Percentiles rank a stretch among this genome's conserved stretches.
These are phyloP conservation scores for Fusarium graminum DNA, from an alignment of 2,329 filamentous ascomycete species.

Conservation along the genomic window DNA sequence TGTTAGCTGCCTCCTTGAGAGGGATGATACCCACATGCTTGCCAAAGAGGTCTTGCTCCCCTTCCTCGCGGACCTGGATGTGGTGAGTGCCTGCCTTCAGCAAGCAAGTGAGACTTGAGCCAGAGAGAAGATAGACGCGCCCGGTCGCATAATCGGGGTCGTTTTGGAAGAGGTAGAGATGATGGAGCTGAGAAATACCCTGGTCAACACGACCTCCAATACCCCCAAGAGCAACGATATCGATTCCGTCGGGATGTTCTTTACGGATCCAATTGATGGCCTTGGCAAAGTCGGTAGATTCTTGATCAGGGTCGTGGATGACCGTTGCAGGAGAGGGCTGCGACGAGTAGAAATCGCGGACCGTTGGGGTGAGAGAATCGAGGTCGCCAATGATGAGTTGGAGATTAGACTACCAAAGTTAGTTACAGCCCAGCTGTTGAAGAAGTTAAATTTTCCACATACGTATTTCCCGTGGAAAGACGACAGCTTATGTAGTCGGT, in stretches of 20 bases:
- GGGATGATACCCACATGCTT: slow-evolving; percentile 90
- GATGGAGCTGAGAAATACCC: slow-evolving; percentile 87
- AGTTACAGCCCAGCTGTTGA: background rate
- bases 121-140: slow-evolving; percentile 82
- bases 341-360: slow-evolving; percentile 75
- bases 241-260: slow-evolving; percentile 54
- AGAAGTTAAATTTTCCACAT: slow-evolving; percentile 34
- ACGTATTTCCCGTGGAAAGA: slow-evolving; percentile 60
- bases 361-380: slow-evolving; percentile 78
- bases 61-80: slow-evolving; percentile 72
- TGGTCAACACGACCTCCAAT: slow-evolving; percentile 94
- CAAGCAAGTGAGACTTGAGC: slow-evolving; percentile 84
- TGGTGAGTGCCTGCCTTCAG: slow-evolving; percentile 76
- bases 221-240: slow-evolving; percentile 86
- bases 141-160: slow-evolving; percentile 64
- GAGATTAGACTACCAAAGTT: slow-evolving; percentile 65
- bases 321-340: slow-evolving; percentile 67
- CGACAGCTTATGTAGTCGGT: slow-evolving; percentile 71
- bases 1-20: slow-evolving; percentile 80
- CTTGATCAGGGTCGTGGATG: slow-evolving; percentile 80
- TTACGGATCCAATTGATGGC: slow-evolving; percentile 72
- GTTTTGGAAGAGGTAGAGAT: slow-evolving; percentile 76
- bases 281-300: slow-evolving; percentile 93
- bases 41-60: slow-evolving; percentile 69
- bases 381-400: slow-evolving; percentile 88